These are phyloP conservation scores for Fusarium devonianum DNA, from an alignment of 2,329 filamentous ascomycete species.

Conservation along the genomic window DNA sequence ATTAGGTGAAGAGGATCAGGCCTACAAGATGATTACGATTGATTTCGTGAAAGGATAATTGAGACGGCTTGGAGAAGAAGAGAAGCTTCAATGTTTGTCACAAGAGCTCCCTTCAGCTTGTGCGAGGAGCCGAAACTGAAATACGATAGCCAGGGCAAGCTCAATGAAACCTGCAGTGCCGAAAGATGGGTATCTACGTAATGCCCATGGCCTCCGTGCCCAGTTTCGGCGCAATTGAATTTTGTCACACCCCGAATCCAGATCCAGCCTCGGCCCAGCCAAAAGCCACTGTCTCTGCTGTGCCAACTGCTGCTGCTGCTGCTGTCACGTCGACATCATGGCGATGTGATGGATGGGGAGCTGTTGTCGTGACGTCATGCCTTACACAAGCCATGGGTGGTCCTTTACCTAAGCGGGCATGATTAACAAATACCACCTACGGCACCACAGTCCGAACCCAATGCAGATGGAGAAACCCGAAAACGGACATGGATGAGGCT, in stretches of 20 bases:
- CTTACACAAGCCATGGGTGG: background rate
- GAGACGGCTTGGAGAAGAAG: background rate
- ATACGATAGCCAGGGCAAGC: constrained; percentile 4
- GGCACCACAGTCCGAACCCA: background rate
- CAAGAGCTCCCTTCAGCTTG: background rate
- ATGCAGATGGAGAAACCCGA: too few species aligned
- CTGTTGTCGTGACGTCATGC: constrained; percentile 38
- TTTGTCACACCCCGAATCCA: constrained; percentile 17
- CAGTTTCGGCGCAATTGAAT: constrained; percentile 13
- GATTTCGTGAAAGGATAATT: background rate
- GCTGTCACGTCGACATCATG: constrained; percentile 40
- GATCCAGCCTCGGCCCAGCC: constrained; percentile 4
- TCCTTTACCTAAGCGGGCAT: background rate
- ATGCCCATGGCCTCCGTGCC: constrained; percentile 10
- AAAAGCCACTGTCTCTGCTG: constrained; percentile 1
- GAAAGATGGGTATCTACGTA: constrained; percentile 31
- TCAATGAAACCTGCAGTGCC: constrained; percentile 26
- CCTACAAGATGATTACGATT: background rate
- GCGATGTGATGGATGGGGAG: constrained; percentile 20
- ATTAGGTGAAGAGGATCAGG: background rate
- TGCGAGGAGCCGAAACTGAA: background rate
- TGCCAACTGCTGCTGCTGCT: background rate
- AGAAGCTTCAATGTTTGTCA: background rate
- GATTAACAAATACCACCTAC: background rate
- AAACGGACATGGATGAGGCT: background rate